Conservation (phyloP, 495 filamentous ascomycete genomes). For the Xylaria curta region DNA sequence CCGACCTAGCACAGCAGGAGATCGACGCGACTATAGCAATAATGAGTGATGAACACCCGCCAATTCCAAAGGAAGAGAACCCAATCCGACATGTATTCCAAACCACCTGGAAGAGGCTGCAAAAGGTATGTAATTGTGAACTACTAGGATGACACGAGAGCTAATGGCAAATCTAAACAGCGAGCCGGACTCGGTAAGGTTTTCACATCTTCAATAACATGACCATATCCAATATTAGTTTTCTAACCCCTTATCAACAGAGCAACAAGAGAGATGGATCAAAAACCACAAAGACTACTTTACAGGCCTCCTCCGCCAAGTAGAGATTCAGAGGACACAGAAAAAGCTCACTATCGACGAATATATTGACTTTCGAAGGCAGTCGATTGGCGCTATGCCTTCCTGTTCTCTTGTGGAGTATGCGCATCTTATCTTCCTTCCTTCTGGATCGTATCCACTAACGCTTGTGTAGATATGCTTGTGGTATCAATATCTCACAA, state of each 20-base stretch:
- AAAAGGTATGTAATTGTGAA: background rate
- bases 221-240: background rate
- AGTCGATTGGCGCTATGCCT: conserved; percentile 14
- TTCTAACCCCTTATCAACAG: background rate
- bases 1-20: background rate
- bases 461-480: background rate
- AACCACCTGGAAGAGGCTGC: conserved; percentile 9
- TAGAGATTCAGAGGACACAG: conserved; percentile 13
- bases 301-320: conserved; percentile 11
- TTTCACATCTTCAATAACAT: background rate
- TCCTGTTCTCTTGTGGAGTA: conserved; percentile 17
- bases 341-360: conserved; percentile 8
- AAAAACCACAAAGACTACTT: conserved; percentile 15
- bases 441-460: background rate
- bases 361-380: conserved; percentile 15
- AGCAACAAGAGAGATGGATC: conserved; percentile 2
- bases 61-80: background rate
- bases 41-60: background rate
- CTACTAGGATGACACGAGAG: background rate
- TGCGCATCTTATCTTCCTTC: background rate
- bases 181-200: background rate
- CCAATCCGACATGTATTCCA: conserved; percentile 20
- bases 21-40: conserved; percentile 5
- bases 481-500: conserved; percentile 12
- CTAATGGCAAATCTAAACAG: background rate